These are phyloP conservation scores for Aureobasidium musti DNA, from an alignment of 2,329 filamentous ascomycete species.

Conservation along the genomic window DNA sequence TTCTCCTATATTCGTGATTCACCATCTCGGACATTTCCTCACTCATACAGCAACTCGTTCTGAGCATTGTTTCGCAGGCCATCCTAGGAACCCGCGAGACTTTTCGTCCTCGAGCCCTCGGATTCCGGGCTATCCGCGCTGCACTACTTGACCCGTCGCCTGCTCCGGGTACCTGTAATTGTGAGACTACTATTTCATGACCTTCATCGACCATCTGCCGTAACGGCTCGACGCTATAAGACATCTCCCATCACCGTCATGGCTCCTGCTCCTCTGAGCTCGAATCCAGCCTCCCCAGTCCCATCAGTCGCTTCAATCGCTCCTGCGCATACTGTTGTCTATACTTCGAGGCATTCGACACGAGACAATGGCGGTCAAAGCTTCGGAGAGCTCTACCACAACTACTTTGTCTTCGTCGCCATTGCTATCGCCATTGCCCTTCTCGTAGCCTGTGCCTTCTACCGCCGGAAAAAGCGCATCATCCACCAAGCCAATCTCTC, in stretches of 20 bases:
- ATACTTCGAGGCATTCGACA: background rate
- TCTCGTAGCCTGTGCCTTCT: constrained; percentile 49
- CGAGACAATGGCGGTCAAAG: background rate
- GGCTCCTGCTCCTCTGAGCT: background rate
- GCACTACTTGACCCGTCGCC: background rate
- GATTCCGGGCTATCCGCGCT: constrained; percentile 6
- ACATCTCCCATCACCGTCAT: background rate
- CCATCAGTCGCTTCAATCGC: background rate
- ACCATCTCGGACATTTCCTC: background rate
- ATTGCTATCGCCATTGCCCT: constrained; percentile 53
- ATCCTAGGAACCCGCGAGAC: background rate
- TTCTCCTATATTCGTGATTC: background rate
- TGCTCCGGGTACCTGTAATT: background rate
- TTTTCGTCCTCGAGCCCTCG: background rate
- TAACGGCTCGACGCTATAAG: background rate
- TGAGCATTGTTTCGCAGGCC: background rate
- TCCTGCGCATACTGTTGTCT: background rate
- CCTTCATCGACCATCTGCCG: background rate
- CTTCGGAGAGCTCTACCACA: constrained; percentile 43
- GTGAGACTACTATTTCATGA: background rate
- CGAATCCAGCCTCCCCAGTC: background rate
- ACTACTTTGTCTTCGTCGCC: constrained; percentile 61
- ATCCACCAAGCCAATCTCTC: constrained; percentile 31
- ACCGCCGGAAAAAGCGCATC: constrained; percentile 46
- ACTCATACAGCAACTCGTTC: background rate